A percentile compares a stretch with the other conserved stretches of the same genome.
These are phyloP conservation scores for Gynandropsis gynandra DNA, from an alignment of 345 rosid species.

Conservation along the genomic window DNA sequence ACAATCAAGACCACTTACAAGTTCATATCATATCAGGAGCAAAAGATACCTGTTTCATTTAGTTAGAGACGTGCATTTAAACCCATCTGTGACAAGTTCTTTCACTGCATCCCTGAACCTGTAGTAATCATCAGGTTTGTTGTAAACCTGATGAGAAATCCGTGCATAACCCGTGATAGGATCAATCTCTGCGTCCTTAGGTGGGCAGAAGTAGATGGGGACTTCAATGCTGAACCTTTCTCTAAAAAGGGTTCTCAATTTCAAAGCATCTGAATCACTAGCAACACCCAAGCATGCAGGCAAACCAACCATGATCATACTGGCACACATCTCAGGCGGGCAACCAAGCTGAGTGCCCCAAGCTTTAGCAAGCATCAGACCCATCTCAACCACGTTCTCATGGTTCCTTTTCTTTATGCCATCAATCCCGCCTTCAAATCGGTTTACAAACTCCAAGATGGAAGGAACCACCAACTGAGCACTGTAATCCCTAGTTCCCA, in stretches of 20 bases:
- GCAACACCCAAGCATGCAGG: conserved; percentile 57
- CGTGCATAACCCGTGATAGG: conserved; percentile 65
- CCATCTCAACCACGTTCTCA: conserved; percentile 70
- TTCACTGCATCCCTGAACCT: conserved; percentile 59
- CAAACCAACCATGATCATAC: conserved; percentile 88
- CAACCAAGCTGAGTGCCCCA: conserved; percentile 91
- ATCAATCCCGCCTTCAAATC: conserved; percentile 77
- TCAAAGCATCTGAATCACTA: conserved; percentile 44
- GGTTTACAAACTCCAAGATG: conserved; percentile 63
- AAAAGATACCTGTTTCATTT: conserved; percentile 40
- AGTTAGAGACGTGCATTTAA: conserved; percentile 45
- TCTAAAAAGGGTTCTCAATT: conserved; percentile 61
- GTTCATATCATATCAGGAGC: too few species aligned
- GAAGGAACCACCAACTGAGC: conserved; percentile 79
- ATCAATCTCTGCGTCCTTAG: conserved; percentile 46
- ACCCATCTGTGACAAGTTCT: conserved; percentile 44
- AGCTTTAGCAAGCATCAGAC: conserved; percentile 63
- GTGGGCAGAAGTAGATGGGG: conserved; percentile 57
- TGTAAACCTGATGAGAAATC: conserved; percentile 83
- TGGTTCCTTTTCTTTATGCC: conserved; percentile 84
- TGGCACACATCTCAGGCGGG: conserved; percentile 72
- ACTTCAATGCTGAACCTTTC: conserved; percentile 59
- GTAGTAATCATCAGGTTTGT: conserved; percentile 67
- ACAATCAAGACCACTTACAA: too few species aligned
- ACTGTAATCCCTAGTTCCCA: conserved; percentile 89